Conservation (phyloP, 2,329 filamentous ascomycete genomes). For the Aspergillus niger region DNA sequence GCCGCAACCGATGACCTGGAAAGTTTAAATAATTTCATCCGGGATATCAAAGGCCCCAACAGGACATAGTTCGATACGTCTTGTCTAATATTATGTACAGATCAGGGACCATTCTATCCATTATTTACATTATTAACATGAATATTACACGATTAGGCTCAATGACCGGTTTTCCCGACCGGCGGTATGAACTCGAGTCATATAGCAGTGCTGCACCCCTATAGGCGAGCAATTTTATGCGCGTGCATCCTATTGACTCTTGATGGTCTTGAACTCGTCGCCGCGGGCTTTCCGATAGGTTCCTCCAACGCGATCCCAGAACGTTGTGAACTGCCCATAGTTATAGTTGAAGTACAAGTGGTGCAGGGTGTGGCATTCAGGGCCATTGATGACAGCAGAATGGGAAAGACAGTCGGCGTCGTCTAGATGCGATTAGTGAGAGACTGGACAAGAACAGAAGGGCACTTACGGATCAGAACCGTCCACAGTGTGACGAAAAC, state of each 20-base stretch:
- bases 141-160: not conserved
- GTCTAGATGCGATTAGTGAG: slow-evolving; percentile 43
- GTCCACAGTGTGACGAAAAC: slow-evolving; percentile 95
- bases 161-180: not conserved
- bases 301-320: slow-evolving; percentile 85
- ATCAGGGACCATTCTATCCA: too few species aligned
- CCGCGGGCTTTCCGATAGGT: slow-evolving; percentile 49
- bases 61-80: not conserved
- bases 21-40: slow-evolving; percentile 35
- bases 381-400: slow-evolving; percentile 84
- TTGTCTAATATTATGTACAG: slow-evolving; percentile 7
- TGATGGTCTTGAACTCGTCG: slow-evolving; percentile 12
- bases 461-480: slow-evolving; percentile 68
- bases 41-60: slow-evolving; percentile 18
- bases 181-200: too few species aligned
- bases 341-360: slow-evolving; percentile 89
- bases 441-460: not conserved
- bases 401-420: slow-evolving; percentile 92
- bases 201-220: too few species aligned
- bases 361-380: slow-evolving; percentile 93
- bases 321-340: slow-evolving; percentile 90
- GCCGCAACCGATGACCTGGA: slow-evolving; percentile 33
- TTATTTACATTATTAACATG: not conserved
- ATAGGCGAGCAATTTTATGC: too few species aligned
- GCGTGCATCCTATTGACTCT: slow-evolving; percentile 8